Evolutionary conservation across 2,329 filamentous ascomycete species (phyloP).

Genomic region (Chalaropsis ovoidea): DNA sequence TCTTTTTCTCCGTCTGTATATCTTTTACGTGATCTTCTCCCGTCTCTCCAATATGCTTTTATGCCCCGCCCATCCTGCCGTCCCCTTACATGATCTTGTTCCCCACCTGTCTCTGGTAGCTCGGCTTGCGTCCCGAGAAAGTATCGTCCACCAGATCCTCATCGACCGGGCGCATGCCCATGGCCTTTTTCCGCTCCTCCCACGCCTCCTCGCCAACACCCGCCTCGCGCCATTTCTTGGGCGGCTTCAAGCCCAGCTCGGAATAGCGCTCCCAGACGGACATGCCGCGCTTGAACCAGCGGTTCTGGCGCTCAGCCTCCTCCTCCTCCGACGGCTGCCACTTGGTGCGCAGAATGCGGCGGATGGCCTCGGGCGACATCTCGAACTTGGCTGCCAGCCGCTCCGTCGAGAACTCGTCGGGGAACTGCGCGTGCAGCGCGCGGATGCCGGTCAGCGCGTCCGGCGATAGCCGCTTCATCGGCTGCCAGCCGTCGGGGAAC

Average conservation of each 20-base stretch:
- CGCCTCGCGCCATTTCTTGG: conserved; percentile 48
- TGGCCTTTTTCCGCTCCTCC: conserved; percentile 17
- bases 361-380: conserved; percentile 76
- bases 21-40: not conserved
- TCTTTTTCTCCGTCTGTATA: not conserved
- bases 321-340: conserved; percentile 54
- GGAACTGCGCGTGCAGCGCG: conserved; percentile 66
- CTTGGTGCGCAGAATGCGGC: conserved; percentile 72
- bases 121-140: conserved; percentile 1
- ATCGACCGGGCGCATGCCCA: not conserved
- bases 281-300: conserved; percentile 54
- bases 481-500: conserved; percentile 71
- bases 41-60: not conserved
- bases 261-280: conserved; percentile 50
- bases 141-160: conserved; percentile 5
- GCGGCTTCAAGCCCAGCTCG: conserved; percentile 52
- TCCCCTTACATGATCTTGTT: conserved; percentile 23
- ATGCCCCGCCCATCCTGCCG: not conserved
- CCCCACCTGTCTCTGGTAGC: conserved; percentile 17
- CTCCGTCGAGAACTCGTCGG: conserved; percentile 63
- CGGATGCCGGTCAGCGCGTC: conserved; percentile 87
- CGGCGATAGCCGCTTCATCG: conserved; percentile 77
- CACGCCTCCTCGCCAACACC: conserved; percentile 34
- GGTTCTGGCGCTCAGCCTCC: conserved; percentile 46
- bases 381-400: conserved; percentile 69